phyloP scores from a whole-genome alignment of 768 basidiomycete species.

The Tephrocybe sp. region DNA sequence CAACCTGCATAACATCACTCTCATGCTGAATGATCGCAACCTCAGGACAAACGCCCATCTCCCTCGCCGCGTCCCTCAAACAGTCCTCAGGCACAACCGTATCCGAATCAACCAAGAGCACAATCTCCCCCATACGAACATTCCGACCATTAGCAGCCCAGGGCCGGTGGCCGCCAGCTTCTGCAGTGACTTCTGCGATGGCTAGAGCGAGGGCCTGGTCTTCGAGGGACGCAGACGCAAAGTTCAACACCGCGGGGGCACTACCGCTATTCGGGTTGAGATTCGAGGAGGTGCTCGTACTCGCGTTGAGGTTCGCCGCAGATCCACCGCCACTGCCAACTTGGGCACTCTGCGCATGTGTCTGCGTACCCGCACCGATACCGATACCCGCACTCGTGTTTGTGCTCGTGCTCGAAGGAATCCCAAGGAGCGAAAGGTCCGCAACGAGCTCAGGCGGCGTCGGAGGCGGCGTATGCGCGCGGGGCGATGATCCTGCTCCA shows the following conservation, averaged over 20 bases:
- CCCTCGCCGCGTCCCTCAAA: conserved; percentile 80
- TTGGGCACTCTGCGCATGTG: too few species aligned
- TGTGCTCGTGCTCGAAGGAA: background rate
- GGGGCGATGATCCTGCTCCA: background rate
- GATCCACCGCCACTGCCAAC: too few species aligned
- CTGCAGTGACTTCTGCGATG: conserved; percentile 67
- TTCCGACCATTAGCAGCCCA: conserved; percentile 76
- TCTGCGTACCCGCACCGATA: too few species aligned
- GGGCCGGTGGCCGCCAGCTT: conserved; percentile 53
- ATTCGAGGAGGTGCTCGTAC: background rate
- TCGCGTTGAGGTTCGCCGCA: background rate
- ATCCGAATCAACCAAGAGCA: conserved; percentile 79
- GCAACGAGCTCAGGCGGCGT: conserved; percentile 1
- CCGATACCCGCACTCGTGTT: background rate
- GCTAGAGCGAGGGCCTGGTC: conserved; percentile 71
- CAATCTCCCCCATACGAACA: conserved; percentile 69
- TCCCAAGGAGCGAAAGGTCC: conserved; percentile 7
- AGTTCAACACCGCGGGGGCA: too few species aligned
- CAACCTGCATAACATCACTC: conserved; percentile 84
- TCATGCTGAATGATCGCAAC: conserved; percentile 89
- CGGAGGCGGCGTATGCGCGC: background rate
- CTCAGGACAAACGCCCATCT: conserved; percentile 70
- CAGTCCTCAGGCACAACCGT: conserved; percentile 81
- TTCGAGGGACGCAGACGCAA: conserved; percentile 49
- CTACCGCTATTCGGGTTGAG: too few species aligned